These are phyloP conservation scores for Cucurbita pepo DNA, from an alignment of 306 rosid species.

Conservation along the genomic window DNA sequence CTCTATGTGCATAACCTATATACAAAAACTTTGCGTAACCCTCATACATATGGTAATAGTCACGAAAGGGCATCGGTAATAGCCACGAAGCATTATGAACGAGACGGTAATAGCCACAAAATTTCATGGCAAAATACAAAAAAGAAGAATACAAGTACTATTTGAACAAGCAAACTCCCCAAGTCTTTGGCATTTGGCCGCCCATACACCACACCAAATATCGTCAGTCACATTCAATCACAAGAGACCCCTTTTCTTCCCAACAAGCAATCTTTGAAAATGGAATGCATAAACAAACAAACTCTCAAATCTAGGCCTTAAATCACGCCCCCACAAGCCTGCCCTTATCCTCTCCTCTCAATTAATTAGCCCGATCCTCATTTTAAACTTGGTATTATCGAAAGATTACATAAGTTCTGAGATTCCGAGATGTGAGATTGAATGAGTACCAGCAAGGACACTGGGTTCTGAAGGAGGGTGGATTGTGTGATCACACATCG, in stretches of 20 bases:
- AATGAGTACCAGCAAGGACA: too few relatives aligned
- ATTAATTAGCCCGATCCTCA: not conserved
- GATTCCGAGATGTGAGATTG: too few relatives aligned
- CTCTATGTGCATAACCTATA: too few relatives aligned
- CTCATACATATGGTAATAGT: too few relatives aligned
- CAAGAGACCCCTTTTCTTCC: not conserved
- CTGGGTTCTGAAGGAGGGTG: too few relatives aligned
- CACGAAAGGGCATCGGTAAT: too few relatives aligned
- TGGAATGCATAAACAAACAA: not conserved
- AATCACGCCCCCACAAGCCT: not conserved
- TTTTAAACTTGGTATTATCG: not conserved
- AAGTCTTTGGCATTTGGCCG: not conserved
- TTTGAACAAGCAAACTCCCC: not conserved
- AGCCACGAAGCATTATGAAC: not conserved
- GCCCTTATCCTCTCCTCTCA: not conserved
- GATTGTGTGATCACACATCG: too few relatives aligned
- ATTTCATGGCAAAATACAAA: not conserved
- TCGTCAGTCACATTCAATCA: not conserved
- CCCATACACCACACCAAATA: not conserved
- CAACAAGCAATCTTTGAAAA: not conserved
- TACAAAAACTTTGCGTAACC: too few relatives aligned
- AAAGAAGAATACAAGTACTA: not conserved
- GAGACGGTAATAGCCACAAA: not conserved
- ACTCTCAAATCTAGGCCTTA: not conserved
- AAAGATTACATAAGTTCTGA: not conserved